phyloP scores from a whole-genome alignment of 257 asterid genomes.

The Apocynum venetum region DNA sequence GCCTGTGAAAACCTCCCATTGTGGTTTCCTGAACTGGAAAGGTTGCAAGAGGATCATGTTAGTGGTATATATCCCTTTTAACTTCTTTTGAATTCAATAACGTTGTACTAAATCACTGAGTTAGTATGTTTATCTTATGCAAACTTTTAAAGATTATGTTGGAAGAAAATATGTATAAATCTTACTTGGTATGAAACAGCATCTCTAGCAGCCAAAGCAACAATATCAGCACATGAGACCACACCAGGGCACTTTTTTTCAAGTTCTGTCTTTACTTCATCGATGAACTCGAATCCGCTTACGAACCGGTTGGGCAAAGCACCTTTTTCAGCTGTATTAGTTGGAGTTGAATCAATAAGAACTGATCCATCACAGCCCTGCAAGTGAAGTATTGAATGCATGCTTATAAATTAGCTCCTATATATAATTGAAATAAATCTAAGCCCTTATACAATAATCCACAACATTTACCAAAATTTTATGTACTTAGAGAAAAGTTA shows the following conservation, averaged over 20 bases:
- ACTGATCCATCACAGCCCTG: slow-evolving; percentile 43
- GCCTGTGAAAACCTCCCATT: slow-evolving; percentile 25
- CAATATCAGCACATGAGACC: slow-evolving; percentile 34
- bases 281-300: slow-evolving; percentile 29
- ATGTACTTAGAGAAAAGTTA: too few relatives aligned
- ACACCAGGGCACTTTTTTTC: slow-evolving; percentile 24
- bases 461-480: too few relatives aligned
- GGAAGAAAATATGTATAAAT: too few relatives aligned
- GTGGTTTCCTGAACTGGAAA: slow-evolving; percentile 12
- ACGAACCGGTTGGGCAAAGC: slow-evolving; percentile 26
- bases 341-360: slow-evolving; percentile 18
- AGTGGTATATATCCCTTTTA: too few relatives aligned
- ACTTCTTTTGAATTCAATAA: too few relatives aligned
- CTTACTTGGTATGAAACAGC: slow-evolving; percentile 25
- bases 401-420: too few relatives aligned
- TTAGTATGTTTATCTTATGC: too few relatives aligned
- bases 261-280: slow-evolving; percentile 27
- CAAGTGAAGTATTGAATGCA: neutral
- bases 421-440: too few relatives aligned
- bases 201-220: slow-evolving; percentile 30
- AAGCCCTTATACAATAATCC: too few relatives aligned
- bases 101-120: too few relatives aligned
- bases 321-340: slow-evolving; percentile 20
- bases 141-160: too few relatives aligned
- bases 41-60: too few relatives aligned